Evolutionary conservation across 768 basidiomycete species (phyloP), one percentile per base, ranked within the genome.

Genomic region (Dictyophora rubrovolvata): DNA sequence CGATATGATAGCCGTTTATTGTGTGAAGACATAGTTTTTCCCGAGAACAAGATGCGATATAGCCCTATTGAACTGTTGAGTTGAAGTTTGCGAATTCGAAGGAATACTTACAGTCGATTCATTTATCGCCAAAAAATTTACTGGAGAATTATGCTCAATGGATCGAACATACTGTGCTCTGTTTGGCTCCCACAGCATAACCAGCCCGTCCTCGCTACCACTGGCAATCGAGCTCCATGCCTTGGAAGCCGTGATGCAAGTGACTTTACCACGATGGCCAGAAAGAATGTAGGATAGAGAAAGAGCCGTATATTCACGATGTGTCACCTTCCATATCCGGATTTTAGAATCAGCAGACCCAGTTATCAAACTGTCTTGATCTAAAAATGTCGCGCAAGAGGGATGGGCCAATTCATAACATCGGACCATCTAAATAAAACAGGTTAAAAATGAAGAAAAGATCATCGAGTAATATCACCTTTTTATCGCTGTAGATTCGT

Each of bases 181-280:
- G 67, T 96, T 95, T 55, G 93, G 77, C 69, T 95, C 93, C 93
- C 93, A 96, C 2, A 95, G 59, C 3, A 86, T 86, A 0, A 87
- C 90, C 61, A 85, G 89, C 1, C 93, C 90, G 65, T 95, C 93
- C 65, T 81, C 79, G 16, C 89, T 88, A 10, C 91, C 91, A 63
- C 89, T 93, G 48, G 93, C 79, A 21, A 83, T 80, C 21, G 92
- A 65, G 0, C 89, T 89, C 93, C 93, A 95, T 1, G 85, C 72
- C 48, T 86, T 75, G 14, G 87, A 93, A 1, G 89, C 84, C 8
- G 84, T 73, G 16, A 95, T 76, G 63, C 80, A 86, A 1, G 76
- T 69, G 21, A 95, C 79, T 52, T 80, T 76, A 50, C 82, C 81
- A 2, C 80, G 82, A 64, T 94, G 93, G 16, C 88, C 83, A 66